Evolutionary conservation across 2,329 filamentous ascomycete species (phyloP).

Genomic region (Cladorrhinum sp.): DNA sequence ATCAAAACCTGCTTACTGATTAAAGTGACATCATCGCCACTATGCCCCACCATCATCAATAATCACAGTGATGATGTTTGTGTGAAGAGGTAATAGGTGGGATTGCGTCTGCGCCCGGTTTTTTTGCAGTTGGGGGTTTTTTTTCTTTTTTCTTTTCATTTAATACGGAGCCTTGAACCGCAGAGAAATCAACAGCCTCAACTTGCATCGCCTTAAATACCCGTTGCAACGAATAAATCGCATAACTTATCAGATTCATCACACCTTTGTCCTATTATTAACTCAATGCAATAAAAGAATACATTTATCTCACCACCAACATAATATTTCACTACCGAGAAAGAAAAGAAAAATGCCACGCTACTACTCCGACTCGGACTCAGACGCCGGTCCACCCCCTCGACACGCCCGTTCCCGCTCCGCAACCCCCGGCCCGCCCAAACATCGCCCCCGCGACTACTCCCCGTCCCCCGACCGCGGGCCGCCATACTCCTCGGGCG

Average conservation of each 20-base stretch:
- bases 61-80: background rate
- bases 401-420: conserved; percentile 24
- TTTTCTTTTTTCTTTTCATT: background rate
- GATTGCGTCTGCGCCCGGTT: background rate
- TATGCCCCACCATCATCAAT: background rate
- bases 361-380: conserved; percentile 7
- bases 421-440: conserved; percentile 14
- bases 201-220: too few species aligned
- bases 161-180: background rate
- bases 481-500: conserved; percentile 7
- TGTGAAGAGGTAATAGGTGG: background rate
- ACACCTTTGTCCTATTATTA: too few species aligned
- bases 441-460: conserved; percentile 6
- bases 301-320: too few species aligned
- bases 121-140: background rate
- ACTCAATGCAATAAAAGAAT: too few species aligned
- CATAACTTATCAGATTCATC: too few species aligned
- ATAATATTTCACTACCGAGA: too few species aligned
- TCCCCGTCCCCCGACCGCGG: conserved; percentile 2
- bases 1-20: background rate
- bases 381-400: conserved; percentile 25
- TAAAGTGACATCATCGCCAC: background rate
- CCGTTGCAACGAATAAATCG: too few species aligned
- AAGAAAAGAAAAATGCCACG: conserved; percentile 18
- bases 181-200: too few species aligned